Evolutionary conservation across 2,329 filamentous ascomycete genomes (phyloP).

Genomic region (Penicillium concentricum): DNA sequence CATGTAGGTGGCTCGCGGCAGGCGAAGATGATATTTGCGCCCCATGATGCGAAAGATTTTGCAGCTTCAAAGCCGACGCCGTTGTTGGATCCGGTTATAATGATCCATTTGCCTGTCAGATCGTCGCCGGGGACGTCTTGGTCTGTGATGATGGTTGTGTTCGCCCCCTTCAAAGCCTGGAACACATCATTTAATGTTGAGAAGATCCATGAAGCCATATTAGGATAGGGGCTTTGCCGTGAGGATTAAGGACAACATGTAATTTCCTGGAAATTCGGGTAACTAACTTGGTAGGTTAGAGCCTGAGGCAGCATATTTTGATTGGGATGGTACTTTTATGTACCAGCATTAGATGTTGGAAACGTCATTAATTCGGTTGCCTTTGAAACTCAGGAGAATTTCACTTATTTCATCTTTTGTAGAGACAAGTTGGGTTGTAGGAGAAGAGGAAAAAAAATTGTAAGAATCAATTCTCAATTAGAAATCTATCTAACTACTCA

Average conservation of each 20-base stretch:
- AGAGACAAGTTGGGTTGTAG: neutral
- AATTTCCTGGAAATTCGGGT: neutral
- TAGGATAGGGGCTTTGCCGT: neutral
- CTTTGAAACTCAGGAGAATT: neutral
- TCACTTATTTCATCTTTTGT: neutral
- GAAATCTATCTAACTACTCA: neutral
- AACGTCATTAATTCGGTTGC: neutral
- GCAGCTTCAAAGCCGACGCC: slow-evolving; percentile 17
- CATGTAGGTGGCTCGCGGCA: slow-evolving; percentile 16
- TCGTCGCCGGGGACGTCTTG: slow-evolving; percentile 5
- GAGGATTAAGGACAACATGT: neutral
- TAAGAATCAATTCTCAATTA: neutral
- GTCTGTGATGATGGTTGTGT: neutral
- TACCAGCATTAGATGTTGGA: neutral
- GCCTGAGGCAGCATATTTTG: neutral
- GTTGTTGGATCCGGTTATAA: slow-evolving; percentile 17
- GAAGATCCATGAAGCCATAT: neutral
- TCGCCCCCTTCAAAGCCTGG: neutral
- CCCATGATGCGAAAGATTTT: slow-evolving; percentile 15
- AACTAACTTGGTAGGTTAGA: neutral
- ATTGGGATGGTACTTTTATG: neutral
- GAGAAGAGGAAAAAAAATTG: no score
- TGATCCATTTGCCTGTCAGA: slow-evolving; percentile 15
- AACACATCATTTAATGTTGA: neutral
- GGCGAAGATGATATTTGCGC: slow-evolving; percentile 19